These are phyloP conservation scores for Ogataea populi-albae DNA, from an alignment of 805 yeast species.

Conservation along the genomic window DNA sequence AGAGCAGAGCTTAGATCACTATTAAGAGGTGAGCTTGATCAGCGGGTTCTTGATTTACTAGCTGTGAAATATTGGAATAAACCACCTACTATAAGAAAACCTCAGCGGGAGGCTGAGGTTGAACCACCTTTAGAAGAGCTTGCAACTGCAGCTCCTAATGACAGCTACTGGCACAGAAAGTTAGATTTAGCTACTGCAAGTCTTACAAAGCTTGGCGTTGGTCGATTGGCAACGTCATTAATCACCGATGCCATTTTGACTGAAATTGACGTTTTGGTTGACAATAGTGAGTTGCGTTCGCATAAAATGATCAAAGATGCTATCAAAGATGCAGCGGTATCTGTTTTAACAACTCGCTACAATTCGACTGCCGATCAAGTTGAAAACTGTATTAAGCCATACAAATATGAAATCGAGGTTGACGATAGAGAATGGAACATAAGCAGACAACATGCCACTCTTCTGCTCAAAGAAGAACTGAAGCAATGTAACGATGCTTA, in stretches of 20 bases:
- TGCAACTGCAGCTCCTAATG: constrained; percentile 57
- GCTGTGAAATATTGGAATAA: constrained; percentile 93
- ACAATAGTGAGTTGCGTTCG: constrained; percentile 68
- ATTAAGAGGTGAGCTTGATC: constrained; percentile 82
- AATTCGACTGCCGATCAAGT: constrained; percentile 97
- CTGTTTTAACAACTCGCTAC: constrained; percentile 73
- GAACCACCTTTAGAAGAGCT: constrained; percentile 55
- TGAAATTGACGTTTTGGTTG: constrained; percentile 73
- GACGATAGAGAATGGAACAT: constrained; percentile 92
- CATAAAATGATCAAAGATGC: constrained; percentile 85
- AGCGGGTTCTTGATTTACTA: constrained; percentile 76
- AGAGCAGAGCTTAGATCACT: constrained; percentile 77
- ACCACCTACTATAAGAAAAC: constrained; percentile 32
- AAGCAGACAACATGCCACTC: constrained; percentile 75
- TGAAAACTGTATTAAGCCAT: constrained; percentile 97
- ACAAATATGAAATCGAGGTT: constrained; percentile 93
- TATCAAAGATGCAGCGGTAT: constrained; percentile 79
- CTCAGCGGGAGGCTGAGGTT: constrained; percentile 13
- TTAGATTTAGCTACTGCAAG: constrained; percentile 80
- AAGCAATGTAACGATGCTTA: constrained; percentile 72
- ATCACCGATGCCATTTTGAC: constrained; percentile 76
- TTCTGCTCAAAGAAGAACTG: constrained; percentile 76
- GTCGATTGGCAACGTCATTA: constrained; percentile 80
- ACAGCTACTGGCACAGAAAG: constrained; percentile 83
- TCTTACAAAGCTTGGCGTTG: constrained; percentile 89